Evolutionary conservation across 2,329 filamentous ascomycete species (phyloP).

Genomic region (Exophiala calicioides): DNA sequence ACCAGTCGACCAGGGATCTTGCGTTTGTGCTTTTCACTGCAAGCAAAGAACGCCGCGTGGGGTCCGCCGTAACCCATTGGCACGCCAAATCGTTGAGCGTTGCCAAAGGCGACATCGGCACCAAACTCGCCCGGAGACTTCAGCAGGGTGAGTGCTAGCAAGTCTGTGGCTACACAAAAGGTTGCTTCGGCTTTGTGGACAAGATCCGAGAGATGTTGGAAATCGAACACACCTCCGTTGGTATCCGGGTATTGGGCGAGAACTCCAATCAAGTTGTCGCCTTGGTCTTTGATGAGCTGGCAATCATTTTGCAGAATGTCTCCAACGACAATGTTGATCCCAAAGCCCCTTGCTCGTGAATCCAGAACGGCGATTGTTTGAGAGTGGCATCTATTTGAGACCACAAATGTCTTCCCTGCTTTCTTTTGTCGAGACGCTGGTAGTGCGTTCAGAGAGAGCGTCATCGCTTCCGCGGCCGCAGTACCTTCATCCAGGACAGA

Average conservation of each 20-base stretch:
- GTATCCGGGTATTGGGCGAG: conserved; percentile 96
- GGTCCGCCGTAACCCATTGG: conserved; percentile 90
- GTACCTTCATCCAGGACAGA: conserved; percentile 89
- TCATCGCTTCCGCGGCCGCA: conserved; percentile 94
- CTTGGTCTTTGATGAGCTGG: conserved; percentile 69
- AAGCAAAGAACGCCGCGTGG: conserved; percentile 96
- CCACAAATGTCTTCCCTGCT: conserved; percentile 76
- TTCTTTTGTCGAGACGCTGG: conserved; percentile 71
- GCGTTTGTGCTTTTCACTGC: conserved; percentile 85
- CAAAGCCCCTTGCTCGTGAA: conserved; percentile 88
- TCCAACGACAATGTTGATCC: conserved; percentile 72
- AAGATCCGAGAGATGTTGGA: conserved; percentile 69
- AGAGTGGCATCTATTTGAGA: conserved; percentile 78
- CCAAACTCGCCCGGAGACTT: conserved; percentile 92
- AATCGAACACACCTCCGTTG: conserved; percentile 76
- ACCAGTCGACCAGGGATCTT: conserved; percentile 91
- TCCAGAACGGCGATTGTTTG: conserved; percentile 82
- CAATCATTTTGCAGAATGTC: conserved; percentile 69
- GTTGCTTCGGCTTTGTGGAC: conserved; percentile 77
- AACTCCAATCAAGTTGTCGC: conserved; percentile 81
- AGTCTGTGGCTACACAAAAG: conserved; percentile 84
- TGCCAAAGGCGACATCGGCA: conserved; percentile 92
- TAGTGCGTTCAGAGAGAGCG: conserved; percentile 77
- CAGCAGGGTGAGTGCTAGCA: conserved; percentile 81
- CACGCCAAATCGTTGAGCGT: conserved; percentile 86